These are phyloP conservation scores for Wilhelminamyces savonicus DNA, from an alignment of 805 yeast genomes.

Conservation along the genomic window DNA sequence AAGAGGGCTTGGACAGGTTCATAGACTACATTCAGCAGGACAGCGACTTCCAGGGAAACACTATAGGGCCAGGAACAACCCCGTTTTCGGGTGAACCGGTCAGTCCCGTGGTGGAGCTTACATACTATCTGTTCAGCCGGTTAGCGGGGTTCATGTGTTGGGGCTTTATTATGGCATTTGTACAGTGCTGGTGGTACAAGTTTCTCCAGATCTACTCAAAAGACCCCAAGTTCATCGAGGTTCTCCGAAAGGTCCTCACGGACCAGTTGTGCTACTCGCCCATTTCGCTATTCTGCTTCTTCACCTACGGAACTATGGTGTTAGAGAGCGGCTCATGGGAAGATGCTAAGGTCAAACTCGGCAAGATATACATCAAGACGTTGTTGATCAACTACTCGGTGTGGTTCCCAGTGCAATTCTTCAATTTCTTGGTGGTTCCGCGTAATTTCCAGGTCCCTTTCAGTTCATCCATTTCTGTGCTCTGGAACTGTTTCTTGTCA, in stretches of 20 bases:
- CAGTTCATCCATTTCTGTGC: constrained; percentile 75
- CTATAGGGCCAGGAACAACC: not conserved
- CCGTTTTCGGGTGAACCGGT: constrained; percentile 2
- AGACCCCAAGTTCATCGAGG: constrained; percentile 80
- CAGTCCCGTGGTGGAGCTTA: constrained; percentile 15
- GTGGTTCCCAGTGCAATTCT: constrained; percentile 81
- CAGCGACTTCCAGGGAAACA: constrained; percentile 10
- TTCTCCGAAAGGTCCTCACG: constrained; percentile 76
- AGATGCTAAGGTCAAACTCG: constrained; percentile 59
- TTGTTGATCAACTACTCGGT: constrained; percentile 61
- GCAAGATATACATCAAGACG: constrained; percentile 61
- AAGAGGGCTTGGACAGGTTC: constrained; percentile 23
- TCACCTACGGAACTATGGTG: constrained; percentile 76
- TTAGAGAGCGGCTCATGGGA: constrained; percentile 68
- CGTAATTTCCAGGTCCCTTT: constrained; percentile 82
- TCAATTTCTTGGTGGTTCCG: constrained; percentile 68
- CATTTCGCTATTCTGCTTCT: constrained; percentile 69
- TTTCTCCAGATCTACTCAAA: constrained; percentile 76
- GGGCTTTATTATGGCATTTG: constrained; percentile 80
- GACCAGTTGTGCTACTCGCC: constrained; percentile 93
- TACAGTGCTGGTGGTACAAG: constrained; percentile 85
- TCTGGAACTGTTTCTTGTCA: constrained; percentile 92
- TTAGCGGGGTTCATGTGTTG: constrained; percentile 76
- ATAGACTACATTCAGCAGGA: constrained; percentile 29
- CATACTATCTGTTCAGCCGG: constrained; percentile 58